A percentile compares a stretch with the other conserved stretches of the same genome.
Evolutionary conservation across 192 early-diverging fungal genomes (phyloP).

Genomic region (Podila epigama): DNA sequence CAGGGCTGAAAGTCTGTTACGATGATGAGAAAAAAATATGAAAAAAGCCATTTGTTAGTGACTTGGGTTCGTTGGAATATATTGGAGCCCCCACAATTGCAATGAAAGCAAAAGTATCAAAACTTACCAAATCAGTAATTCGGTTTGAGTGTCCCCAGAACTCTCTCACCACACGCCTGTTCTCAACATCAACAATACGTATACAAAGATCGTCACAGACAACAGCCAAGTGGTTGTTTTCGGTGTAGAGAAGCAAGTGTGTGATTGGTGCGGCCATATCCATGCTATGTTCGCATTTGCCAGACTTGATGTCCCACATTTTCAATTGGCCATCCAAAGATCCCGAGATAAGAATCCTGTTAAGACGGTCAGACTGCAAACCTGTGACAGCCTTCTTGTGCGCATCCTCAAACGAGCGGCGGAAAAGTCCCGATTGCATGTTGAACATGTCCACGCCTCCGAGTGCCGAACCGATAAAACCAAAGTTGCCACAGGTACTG

Average conservation of each 20-base stretch:
- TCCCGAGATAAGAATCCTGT: slow-evolving; percentile 73
- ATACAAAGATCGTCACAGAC: slow-evolving; percentile 88
- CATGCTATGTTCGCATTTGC: slow-evolving; percentile 67
- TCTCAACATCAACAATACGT: slow-evolving; percentile 88
- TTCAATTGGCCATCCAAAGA: slow-evolving; percentile 86
- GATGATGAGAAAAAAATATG: neutral
- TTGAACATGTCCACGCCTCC: slow-evolving; percentile 92
- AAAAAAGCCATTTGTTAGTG: neutral
- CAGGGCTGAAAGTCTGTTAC: slow-evolving; percentile 82
- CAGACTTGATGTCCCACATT: slow-evolving; percentile 87
- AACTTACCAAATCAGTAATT: slow-evolving; percentile 84
- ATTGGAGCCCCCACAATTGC: too few species aligned
- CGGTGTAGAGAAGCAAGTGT: slow-evolving; percentile 66
- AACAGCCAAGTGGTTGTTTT: slow-evolving; percentile 82
- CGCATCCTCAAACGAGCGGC: slow-evolving; percentile 74
- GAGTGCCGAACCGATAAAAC: slow-evolving; percentile 78
- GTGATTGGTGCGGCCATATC: slow-evolving; percentile 71
- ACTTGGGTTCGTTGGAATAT: too few species aligned
- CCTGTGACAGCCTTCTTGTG: slow-evolving; percentile 87
- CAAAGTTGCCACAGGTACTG: slow-evolving; percentile 94
- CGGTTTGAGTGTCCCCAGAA: slow-evolving; percentile 89
- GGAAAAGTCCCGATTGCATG: slow-evolving; percentile 90
- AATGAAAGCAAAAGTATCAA: neutral
- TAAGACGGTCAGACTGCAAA: slow-evolving; percentile 77
- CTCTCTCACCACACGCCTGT: slow-evolving; percentile 82